A percentile compares a stretch with the other conserved stretches of the same genome.
phyloP scores from a whole-genome alignment of 2,329 filamentous ascomycete species.

The Phyllosticta ampelicida region DNA sequence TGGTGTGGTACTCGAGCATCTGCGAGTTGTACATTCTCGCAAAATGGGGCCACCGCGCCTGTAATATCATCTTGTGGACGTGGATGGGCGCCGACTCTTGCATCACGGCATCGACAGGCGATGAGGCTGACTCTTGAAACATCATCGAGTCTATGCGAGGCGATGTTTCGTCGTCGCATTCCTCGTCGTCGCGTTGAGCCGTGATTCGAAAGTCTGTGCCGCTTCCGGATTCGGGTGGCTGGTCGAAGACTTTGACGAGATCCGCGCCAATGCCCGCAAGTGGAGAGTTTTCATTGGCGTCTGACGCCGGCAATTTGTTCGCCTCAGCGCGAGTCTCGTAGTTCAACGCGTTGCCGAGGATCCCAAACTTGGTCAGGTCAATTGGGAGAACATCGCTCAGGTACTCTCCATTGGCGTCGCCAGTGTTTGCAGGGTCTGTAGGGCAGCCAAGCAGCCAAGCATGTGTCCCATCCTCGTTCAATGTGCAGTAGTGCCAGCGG shows the following conservation, averaged over 20 bases:
- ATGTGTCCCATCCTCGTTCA: slow-evolving; percentile 90
- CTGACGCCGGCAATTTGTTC: slow-evolving; percentile 31
- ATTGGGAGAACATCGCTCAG: slow-evolving; percentile 91
- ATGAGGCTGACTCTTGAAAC: neutral
- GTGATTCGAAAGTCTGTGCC: slow-evolving; percentile 89
- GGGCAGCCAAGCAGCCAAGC: slow-evolving; percentile 94
- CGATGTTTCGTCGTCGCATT: slow-evolving; percentile 52
- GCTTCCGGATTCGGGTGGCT: slow-evolving; percentile 70
- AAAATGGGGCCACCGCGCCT: slow-evolving; percentile 95
- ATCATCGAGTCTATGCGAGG: slow-evolving; percentile 15
- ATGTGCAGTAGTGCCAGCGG: slow-evolving; percentile 95
- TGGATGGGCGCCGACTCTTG: slow-evolving; percentile 58
- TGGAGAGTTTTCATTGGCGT: slow-evolving; percentile 41
- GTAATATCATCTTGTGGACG: slow-evolving; percentile 88
- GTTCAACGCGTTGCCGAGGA: slow-evolving; percentile 66
- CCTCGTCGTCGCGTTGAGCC: slow-evolving; percentile 65
- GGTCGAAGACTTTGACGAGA: slow-evolving; percentile 76
- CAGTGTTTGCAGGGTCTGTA: slow-evolving; percentile 56
- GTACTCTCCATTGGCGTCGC: slow-evolving; percentile 74
- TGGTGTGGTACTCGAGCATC: slow-evolving; percentile 96
- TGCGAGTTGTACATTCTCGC: slow-evolving; percentile 81
- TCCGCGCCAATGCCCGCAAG: slow-evolving; percentile 67
- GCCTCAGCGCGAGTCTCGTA: slow-evolving; percentile 31
- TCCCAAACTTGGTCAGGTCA: slow-evolving; percentile 81
- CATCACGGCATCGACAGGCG: slow-evolving; percentile 20